Evolutionary conservation across 441 rosid species (phyloP).

Genomic region (Capsella rubella): DNA sequence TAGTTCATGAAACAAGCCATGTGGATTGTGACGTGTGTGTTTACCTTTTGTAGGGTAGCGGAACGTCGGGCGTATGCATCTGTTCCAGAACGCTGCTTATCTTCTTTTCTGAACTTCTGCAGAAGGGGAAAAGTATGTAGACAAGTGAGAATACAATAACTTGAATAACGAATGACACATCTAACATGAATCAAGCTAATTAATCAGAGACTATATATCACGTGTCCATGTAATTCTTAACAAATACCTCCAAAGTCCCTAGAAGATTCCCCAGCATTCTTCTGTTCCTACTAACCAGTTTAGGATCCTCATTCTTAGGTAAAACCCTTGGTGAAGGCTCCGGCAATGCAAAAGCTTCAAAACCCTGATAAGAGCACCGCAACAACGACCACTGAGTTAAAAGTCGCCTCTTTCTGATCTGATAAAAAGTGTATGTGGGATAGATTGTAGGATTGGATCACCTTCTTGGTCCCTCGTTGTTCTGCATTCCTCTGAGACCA

Average conservation of each 20-base stretch:
- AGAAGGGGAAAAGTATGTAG: slow-evolving; percentile 29
- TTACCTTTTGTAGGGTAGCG: slow-evolving; percentile 79
- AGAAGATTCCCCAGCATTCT: slow-evolving; percentile 95
- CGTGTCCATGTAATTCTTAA: slow-evolving; percentile 19
- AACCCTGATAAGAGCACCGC: slow-evolving; percentile 51
- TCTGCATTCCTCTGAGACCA: slow-evolving; percentile 70
- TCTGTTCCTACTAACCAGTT: slow-evolving; percentile 83
- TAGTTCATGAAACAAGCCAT: not conserved
- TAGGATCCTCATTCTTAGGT: slow-evolving; percentile 94
- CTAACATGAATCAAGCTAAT: slow-evolving; percentile 10
- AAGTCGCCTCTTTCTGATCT: not conserved
- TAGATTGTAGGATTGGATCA: slow-evolving; percentile 25
- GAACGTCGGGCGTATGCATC: slow-evolving; percentile 88
- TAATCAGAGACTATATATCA: slow-evolving; percentile 3
- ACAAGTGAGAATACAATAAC: slow-evolving; percentile 13
- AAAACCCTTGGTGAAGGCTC: slow-evolving; percentile 87
- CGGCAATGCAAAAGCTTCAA: slow-evolving; percentile 47
- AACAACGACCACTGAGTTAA: slow-evolving; percentile 6
- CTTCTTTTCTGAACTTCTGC: slow-evolving; percentile 97
- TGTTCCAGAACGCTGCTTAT: slow-evolving; percentile 78
- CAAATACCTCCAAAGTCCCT: slow-evolving; percentile 92
- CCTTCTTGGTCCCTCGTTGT: slow-evolving; percentile 60
- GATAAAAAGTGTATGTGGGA: not conserved
- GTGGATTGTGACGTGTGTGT: slow-evolving; percentile 22
- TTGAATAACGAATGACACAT: not conserved